Percentiles rank a stretch among this genome's conserved stretches.
phyloP scores from a whole-genome alignment of 108 stramenopile genomes.

The Craspedostauros australis region DNA sequence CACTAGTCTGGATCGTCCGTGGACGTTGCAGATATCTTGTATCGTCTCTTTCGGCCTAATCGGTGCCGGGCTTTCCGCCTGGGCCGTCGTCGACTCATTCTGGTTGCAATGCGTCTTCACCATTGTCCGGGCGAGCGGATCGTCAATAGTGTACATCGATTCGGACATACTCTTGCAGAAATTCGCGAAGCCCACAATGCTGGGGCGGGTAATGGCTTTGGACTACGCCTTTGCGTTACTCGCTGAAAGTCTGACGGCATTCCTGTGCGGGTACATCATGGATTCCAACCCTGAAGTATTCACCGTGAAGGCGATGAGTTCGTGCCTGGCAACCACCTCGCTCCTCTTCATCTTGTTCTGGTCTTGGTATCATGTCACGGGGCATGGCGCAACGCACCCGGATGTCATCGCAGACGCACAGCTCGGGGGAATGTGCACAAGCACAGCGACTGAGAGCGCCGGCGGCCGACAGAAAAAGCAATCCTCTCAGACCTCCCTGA shows the following conservation, averaged over 20 bases:
- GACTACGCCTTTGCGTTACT: slow-evolving; percentile 60
- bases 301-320: slow-evolving; percentile 24
- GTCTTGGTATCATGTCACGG: slow-evolving; percentile 1
- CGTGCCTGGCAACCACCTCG: slow-evolving; percentile 19
- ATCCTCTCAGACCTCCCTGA: too few species aligned
- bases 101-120: slow-evolving; percentile 25
- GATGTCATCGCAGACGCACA: not conserved
- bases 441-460: too few species aligned
- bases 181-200: slow-evolving; percentile 31
- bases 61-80: slow-evolving; percentile 27
- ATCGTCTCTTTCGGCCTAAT: slow-evolving; percentile 31
- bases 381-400: slow-evolving; percentile 2
- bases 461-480: too few species aligned
- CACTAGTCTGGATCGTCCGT: slow-evolving; percentile 34
- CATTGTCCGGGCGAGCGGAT: slow-evolving; percentile 42
- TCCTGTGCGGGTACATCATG: slow-evolving; percentile 38
- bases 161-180: slow-evolving; percentile 47
- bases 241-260: slow-evolving; percentile 45
- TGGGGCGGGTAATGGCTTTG: slow-evolving; percentile 55
- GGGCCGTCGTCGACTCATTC: slow-evolving; percentile 20
- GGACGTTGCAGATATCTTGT: slow-evolving; percentile 45
- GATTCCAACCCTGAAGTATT: slow-evolving; percentile 5
- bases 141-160: slow-evolving; percentile 51
- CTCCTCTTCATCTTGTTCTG: not conserved
- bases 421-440: too few species aligned